These are phyloP conservation scores for Fusarium newnesense DNA, from an alignment of 2,329 filamentous ascomycete species.

Conservation along the genomic window DNA sequence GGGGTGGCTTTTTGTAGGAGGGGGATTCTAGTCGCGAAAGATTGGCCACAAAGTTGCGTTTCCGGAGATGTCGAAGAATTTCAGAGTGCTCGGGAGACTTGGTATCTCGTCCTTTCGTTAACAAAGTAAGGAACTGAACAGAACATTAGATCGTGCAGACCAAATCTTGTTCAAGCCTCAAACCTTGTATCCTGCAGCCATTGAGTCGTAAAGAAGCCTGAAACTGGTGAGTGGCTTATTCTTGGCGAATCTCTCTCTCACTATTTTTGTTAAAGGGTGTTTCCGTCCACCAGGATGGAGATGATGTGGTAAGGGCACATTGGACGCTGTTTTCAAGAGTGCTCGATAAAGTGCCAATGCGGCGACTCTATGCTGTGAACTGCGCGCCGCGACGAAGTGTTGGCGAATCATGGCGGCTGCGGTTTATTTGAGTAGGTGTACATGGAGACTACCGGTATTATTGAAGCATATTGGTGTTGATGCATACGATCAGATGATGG, in stretches of 20 bases:
- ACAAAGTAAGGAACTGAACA: constrained; percentile 54
- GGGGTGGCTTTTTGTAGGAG: background rate
- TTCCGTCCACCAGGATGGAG: constrained; percentile 40
- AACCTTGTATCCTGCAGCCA: constrained; percentile 76
- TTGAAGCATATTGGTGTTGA: constrained; percentile 19
- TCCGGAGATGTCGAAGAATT: constrained; percentile 54
- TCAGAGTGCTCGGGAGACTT: constrained; percentile 54
- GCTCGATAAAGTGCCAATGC: constrained; percentile 78
- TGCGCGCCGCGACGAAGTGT: constrained; percentile 58
- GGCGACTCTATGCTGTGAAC: constrained; percentile 64
- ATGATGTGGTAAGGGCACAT: constrained; percentile 63
- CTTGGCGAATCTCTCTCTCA: constrained; percentile 70
- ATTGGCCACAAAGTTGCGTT: constrained; percentile 37
- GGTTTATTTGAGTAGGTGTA: background rate
- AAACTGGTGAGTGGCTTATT: constrained; percentile 68
- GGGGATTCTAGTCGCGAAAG: constrained; percentile 32
- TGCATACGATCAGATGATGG: background rate
- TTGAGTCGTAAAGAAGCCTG: constrained; percentile 68
- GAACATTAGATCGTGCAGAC: constrained; percentile 1
- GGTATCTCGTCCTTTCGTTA: constrained; percentile 52
- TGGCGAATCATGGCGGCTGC: constrained; percentile 43
- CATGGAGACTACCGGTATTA: background rate
- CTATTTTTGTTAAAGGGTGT: constrained; percentile 64
- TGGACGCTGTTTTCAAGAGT: constrained; percentile 68
- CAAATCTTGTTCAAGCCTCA: background rate